phyloP scores from a whole-genome alignment of 2,329 filamentous ascomycete genomes.

The Alternaria dauci region DNA sequence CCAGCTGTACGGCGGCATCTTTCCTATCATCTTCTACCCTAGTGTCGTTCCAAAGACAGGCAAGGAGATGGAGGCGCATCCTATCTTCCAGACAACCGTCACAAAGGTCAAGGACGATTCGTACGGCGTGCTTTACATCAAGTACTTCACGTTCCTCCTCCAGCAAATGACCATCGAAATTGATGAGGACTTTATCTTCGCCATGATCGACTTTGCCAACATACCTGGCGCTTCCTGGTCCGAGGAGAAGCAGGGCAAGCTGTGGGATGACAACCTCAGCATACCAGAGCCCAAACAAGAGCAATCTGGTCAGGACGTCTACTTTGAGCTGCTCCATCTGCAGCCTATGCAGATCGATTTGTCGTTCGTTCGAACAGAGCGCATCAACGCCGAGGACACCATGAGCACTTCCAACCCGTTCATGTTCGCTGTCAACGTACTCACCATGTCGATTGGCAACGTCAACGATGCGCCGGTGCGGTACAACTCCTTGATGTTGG shows the following conservation, averaged over 20 bases:
- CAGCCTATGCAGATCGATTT: slow-evolving; percentile 98
- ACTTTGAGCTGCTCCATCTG: slow-evolving; percentile 95
- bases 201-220: slow-evolving; percentile 92
- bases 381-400: slow-evolving; percentile 95
- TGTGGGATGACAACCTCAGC: slow-evolving; percentile 89
- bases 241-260: slow-evolving; percentile 79
- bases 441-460: slow-evolving; percentile 99
- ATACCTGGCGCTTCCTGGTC: slow-evolving; percentile 90
- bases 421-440: slow-evolving; percentile 98
- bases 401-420: slow-evolving; percentile 87
- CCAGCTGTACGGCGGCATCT: slow-evolving; percentile 96
- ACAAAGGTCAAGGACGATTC: slow-evolving; percentile 98
- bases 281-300: slow-evolving; percentile 90
- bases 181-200: slow-evolving; percentile 98
- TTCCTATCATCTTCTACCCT: slow-evolving; percentile 95
- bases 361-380: slow-evolving; percentile 95
- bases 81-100: slow-evolving; percentile 89
- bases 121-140: slow-evolving; percentile 97
- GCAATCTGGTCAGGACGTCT: slow-evolving; percentile 89
- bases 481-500: slow-evolving; percentile 90
- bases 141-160: slow-evolving; percentile 91
- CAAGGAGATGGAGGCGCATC: slow-evolving; percentile 94
- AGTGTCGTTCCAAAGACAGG: slow-evolving; percentile 97
- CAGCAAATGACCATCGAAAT: slow-evolving; percentile 99
- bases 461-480: slow-evolving; percentile 97